Percentiles rank a stretch among this genome's conserved stretches.
Conservation (phyloP, 352 stramenopile genomes). For the Phytophthora palmivora region DNA sequence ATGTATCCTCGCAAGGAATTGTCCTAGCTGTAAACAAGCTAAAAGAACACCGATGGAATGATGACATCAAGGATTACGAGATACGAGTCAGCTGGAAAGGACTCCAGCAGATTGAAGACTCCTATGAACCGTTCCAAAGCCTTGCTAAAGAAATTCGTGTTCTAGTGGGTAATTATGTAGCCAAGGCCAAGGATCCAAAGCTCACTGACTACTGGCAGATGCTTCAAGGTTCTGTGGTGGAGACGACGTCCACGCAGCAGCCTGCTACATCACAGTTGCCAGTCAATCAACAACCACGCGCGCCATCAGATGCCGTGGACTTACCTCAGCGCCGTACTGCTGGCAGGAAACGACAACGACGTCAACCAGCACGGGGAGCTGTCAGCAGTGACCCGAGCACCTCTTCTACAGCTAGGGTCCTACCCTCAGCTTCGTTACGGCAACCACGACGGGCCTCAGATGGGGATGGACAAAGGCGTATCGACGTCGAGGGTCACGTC, state of each 20-base stretch:
- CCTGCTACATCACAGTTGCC: not conserved
- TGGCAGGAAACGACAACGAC: not conserved
- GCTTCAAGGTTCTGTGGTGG: not conserved
- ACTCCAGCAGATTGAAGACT: conserved; percentile 12
- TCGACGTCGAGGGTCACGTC: not conserved
- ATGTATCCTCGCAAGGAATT: conserved; percentile 14
- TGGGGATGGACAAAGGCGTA: not conserved
- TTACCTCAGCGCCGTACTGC: not conserved
- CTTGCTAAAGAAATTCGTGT: not conserved
- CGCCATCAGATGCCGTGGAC: not conserved
- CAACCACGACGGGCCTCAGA: not conserved
- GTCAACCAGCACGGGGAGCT: not conserved
- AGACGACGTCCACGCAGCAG: not conserved
- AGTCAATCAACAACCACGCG: not conserved
- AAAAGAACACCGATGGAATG: conserved; percentile 10
- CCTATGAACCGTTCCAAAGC: conserved; percentile 4
- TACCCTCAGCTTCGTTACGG: not conserved
- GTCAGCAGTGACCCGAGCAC: not conserved
- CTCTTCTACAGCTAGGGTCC: not conserved
- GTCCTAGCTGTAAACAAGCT: conserved; percentile 5
- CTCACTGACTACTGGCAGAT: not conserved
- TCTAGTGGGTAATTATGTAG: not conserved
- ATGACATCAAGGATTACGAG: conserved; percentile 6
- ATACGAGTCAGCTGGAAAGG: conserved; percentile 6
- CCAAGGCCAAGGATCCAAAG: not conserved